phyloP scores from a whole-genome alignment of 2,329 filamentous ascomycete genomes.

The Conoideocrella luteorostrata region DNA sequence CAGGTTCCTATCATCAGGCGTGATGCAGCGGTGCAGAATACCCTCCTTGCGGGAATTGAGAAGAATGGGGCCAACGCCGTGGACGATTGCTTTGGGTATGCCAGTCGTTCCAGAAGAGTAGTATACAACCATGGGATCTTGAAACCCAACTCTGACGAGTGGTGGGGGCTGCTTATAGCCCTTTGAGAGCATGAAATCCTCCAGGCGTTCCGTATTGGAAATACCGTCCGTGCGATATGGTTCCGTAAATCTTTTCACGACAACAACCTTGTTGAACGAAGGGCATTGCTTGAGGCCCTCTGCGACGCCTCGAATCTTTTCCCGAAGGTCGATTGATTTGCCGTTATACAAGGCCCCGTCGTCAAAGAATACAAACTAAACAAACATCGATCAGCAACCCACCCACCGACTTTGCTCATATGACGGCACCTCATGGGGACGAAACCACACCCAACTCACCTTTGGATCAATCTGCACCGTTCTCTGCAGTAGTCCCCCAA shows the following conservation, averaged over 20 bases:
- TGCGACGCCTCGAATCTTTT: conserved; percentile 67
- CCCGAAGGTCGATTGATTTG: conserved; percentile 62
- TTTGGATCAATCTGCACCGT: conserved; percentile 68
- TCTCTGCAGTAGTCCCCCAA: conserved; percentile 68
- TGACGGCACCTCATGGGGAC: too few species aligned
- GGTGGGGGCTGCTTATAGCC: conserved; percentile 28
- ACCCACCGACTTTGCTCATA: too few species aligned
- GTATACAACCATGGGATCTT: conserved; percentile 70
- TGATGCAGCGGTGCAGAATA: conserved; percentile 39
- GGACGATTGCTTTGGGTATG: conserved; percentile 78
- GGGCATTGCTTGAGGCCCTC: conserved; percentile 54
- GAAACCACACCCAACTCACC: conserved; percentile 29
- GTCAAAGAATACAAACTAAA: conserved; percentile 71
- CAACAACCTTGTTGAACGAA: conserved; percentile 58
- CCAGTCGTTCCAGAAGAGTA: conserved; percentile 81
- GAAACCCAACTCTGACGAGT: conserved; percentile 59
- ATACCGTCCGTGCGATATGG: conserved; percentile 54
- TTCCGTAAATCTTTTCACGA: conserved; percentile 56
- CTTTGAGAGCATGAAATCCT: conserved; percentile 35
- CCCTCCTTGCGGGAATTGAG: conserved; percentile 54
- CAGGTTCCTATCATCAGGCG: conserved; percentile 34
- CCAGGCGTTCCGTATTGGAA: conserved; percentile 37
- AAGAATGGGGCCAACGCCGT: conserved; percentile 61
- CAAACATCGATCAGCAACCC: too few species aligned
- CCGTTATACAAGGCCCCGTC: conserved; percentile 76